phyloP scores from a whole-genome alignment of 2,329 filamentous ascomycete species.

The Calonectria fujianensis region DNA sequence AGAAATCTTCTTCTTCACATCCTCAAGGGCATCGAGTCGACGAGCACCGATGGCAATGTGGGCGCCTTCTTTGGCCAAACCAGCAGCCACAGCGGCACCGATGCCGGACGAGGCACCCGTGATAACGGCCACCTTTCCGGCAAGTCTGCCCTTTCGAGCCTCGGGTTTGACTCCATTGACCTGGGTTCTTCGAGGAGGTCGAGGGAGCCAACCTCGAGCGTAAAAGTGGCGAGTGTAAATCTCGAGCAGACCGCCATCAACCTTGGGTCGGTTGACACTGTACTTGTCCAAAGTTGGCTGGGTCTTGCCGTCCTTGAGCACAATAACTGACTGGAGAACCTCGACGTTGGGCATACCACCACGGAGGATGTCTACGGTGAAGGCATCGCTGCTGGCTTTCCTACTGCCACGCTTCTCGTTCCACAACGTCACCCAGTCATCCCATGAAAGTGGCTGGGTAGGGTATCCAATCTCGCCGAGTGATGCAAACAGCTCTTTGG shows the following conservation, averaged over 20 bases:
- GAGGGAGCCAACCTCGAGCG: slow-evolving; percentile 84
- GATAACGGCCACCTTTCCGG: slow-evolving; percentile 83
- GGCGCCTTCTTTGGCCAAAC: slow-evolving; percentile 82
- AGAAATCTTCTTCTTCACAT: slow-evolving; percentile 77
- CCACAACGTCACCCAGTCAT: slow-evolving; percentile 86
- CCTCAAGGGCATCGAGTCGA: slow-evolving; percentile 80
- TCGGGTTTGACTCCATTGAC: slow-evolving; percentile 52
- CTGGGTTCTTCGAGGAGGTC: slow-evolving; percentile 72
- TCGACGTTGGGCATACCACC: slow-evolving; percentile 87
- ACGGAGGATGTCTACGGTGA: slow-evolving; percentile 86
- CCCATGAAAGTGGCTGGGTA: slow-evolving; percentile 79
- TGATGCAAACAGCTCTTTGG: slow-evolving; percentile 77
- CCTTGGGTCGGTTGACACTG: slow-evolving; percentile 78
- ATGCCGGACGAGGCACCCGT: slow-evolving; percentile 88
- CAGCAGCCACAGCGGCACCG: slow-evolving; percentile 82
- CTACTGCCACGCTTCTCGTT: slow-evolving; percentile 79
- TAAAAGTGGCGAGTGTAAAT: slow-evolving; percentile 89
- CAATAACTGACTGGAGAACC: slow-evolving; percentile 81
- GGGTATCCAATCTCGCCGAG: slow-evolving; percentile 81
- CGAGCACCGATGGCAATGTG: slow-evolving; percentile 84
- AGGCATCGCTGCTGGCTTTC: slow-evolving; percentile 81
- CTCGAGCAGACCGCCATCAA: slow-evolving; percentile 82
- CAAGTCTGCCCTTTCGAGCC: slow-evolving; percentile 73
- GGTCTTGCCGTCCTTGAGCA: slow-evolving; percentile 83
- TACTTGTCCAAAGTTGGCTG: slow-evolving; percentile 72